Base-by-base conservation (phyloP, 1,139 yeast species). In the Blastobotrys malaysiensis region DNA sequence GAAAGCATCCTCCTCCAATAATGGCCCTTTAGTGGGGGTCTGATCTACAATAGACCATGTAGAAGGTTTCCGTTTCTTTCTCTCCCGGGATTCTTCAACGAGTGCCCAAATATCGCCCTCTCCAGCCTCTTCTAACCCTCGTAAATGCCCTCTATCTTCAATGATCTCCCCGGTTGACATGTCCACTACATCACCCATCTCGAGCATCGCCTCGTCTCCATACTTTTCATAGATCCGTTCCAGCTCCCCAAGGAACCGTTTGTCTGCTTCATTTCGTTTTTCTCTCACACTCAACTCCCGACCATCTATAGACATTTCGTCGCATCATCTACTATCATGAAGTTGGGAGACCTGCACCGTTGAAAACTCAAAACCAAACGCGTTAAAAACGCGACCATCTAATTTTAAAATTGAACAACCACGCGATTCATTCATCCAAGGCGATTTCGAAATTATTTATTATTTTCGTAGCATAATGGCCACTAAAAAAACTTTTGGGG, bases 151-250 rank as follows among this genome's bases (percentile, higher is more conserved):
- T 55, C 79, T 78, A 61, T 86, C 88, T 16, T 72, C 77, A 2
- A 81, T 66, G 5, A 86, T 77, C 52, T 76, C 73, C 1, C 90
- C 89, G 0, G 88, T 80, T 3, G 66, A 64, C 26, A 86, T 64
- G 63, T 86, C 88, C n/a, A 86, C 72, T 27, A 83, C 77, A 65
- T 86, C 91, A 51, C 88, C 85, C 57, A 81, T 83, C 1, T 73
- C 73, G 59, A 77, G 81, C 50, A 76, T 77, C n/a, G 79, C 69
- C 2, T 68, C 62, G 26, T 83, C 78, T 5, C 61, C 56, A 63
- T 84, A 84, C 63, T 77, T 80, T 4, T 74, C 67, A 9, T 85
- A 74, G 45, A 85, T 83, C 9, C 73, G 72, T 21, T 76, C 73
- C 89, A 90, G 85, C 57, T 75, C 70, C 57, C 67, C 20, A 46